Evolutionary conservation across 441 rosid species (phyloP).

Genomic region (Capsella rubella): DNA sequence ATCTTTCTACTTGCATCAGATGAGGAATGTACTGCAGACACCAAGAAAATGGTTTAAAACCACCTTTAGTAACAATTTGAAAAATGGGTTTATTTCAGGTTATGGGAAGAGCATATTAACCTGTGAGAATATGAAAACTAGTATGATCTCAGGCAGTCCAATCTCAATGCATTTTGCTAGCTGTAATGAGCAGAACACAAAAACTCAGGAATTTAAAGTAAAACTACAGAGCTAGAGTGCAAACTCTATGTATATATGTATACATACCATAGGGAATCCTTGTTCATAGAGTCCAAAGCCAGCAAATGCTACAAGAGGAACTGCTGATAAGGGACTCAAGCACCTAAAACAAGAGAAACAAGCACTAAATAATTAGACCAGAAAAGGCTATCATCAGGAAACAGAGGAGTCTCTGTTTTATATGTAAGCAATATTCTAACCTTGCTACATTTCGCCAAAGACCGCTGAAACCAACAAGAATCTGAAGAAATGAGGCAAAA

Average conservation of each 20-base stretch:
- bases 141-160: conserved; percentile 84
- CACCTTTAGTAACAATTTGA: conserved; percentile 12
- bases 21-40: conserved; percentile 84
- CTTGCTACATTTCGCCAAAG: conserved; percentile 92
- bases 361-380: background rate
- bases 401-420: background rate
- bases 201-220: conserved; percentile 24
- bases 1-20: conserved; percentile 58
- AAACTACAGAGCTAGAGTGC: background rate
- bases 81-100: background rate
- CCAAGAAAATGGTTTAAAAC: background rate
- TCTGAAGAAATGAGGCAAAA: conserved; percentile 87
- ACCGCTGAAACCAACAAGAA: conserved; percentile 93
- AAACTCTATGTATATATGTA: background rate
- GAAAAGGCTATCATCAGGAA: background rate
- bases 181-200: conserved; percentile 47
- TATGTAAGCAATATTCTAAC: conserved; percentile 38
- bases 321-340: conserved; percentile 84
- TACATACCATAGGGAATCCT: conserved; percentile 83
- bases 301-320: conserved; percentile 76
- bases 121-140: conserved; percentile 83
- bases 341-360: conserved; percentile 56
- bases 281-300: conserved; percentile 93
- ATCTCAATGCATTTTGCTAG: conserved; percentile 95
- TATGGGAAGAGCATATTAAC: conserved; percentile 42